phyloP scores from a whole-genome alignment of 768 basidiomycete species.

The Neoboletus brunneissimus region DNA sequence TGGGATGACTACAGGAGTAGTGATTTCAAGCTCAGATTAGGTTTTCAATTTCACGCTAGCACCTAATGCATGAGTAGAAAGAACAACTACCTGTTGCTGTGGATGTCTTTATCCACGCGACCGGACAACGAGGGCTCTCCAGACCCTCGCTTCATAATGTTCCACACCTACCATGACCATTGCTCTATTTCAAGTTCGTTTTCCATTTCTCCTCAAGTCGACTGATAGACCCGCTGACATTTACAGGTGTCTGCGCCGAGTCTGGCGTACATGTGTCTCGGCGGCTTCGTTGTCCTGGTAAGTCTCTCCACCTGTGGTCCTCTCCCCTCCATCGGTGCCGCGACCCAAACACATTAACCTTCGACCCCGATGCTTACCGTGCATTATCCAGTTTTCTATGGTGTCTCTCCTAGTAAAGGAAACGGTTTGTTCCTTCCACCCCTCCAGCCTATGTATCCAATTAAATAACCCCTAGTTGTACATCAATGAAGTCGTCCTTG shows the following conservation, averaged over 20 bases:
- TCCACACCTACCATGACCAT: conserved; percentile 14
- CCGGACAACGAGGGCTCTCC: no score
- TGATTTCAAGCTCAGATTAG: no score
- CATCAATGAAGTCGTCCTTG: conserved; percentile 92
- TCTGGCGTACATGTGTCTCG: conserved; percentile 61
- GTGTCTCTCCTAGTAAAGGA: conserved; percentile 82
- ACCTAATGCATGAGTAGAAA: no score
- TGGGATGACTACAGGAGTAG: no score
- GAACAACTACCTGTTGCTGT: no score
- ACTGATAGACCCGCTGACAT: conserved; percentile 24
- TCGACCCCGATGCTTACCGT: not conserved
- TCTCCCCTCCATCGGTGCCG: not conserved
- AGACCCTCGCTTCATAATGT: not conserved
- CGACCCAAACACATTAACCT: not conserved
- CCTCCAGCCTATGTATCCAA: not conserved
- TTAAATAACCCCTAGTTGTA: conserved; percentile 51
- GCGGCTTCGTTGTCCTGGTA: conserved; percentile 52
- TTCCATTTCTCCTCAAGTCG: not conserved
- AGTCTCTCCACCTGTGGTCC: conserved; percentile 4
- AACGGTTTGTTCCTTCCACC: conserved; percentile 43
- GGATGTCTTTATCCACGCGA: no score
- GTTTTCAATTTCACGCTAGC: no score
- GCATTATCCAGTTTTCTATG: conserved; percentile 66
- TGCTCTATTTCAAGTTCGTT: conserved; percentile 27
- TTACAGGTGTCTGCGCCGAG: conserved; percentile 50